Evolutionary conservation across 257 asterid genomes (phyloP).

Genomic region (Nicotiana paniculata): DNA sequence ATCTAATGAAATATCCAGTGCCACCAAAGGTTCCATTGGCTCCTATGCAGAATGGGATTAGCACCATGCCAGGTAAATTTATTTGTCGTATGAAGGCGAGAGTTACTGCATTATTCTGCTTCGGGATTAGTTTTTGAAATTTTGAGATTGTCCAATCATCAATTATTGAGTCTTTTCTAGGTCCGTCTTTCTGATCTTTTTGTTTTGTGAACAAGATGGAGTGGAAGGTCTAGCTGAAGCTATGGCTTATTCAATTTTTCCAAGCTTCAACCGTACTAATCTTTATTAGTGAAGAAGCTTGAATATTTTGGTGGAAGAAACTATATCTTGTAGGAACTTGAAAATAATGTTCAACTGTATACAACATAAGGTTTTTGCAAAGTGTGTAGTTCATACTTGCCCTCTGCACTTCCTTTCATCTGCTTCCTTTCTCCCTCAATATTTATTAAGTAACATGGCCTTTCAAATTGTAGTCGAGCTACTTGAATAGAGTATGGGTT

Average conservation of each 20-base stretch:
- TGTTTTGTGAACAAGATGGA: neutral
- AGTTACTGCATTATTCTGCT: neutral
- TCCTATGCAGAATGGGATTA: slow-evolving; percentile 32
- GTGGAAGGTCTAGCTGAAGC: neutral
- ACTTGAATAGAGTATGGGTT: neutral
- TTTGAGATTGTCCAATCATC: neutral
- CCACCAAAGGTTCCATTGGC: slow-evolving; percentile 37
- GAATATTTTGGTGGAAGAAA: neutral
- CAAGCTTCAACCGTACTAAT: neutral
- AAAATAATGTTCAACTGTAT: neutral
- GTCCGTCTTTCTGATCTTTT: neutral
- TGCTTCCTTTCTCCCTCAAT: neutral
- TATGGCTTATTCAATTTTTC: neutral
- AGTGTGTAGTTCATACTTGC: neutral
- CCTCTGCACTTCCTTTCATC: neutral
- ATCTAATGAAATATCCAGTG: slow-evolving; percentile 37
- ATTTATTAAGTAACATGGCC: neutral
- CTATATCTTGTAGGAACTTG: neutral
- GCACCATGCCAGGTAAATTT: slow-evolving; percentile 33
- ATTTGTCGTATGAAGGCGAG: neutral
- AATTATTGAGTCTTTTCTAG: neutral
- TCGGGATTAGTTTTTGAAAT: neutral
- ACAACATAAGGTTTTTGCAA: neutral
- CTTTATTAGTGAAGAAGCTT: neutral
- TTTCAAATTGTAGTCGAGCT: neutral